These are phyloP conservation scores for Pleurotus ostreatus DNA, from an alignment of 768 basidiomycete species.

Conservation along the genomic window DNA sequence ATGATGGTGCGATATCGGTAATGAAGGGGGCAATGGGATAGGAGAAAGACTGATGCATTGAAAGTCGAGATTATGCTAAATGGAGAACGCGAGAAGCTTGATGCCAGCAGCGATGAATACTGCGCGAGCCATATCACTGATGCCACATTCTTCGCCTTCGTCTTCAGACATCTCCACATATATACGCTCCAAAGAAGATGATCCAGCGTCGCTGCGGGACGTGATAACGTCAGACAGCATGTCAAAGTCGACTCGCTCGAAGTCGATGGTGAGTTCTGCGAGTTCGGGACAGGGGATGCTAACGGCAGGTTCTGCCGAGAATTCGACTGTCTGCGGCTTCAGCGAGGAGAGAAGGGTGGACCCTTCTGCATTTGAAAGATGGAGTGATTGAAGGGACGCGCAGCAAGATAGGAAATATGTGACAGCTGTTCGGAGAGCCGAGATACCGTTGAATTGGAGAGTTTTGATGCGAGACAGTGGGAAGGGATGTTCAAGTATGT, in stretches of 20 bases:
- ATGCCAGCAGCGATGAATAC: conserved; percentile 3
- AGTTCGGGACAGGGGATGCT: conserved; percentile 4
- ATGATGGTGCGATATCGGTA: too few relatives aligned
- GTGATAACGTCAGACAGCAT: background rate
- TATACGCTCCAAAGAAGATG: background rate
- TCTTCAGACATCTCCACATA: conserved; percentile 3
- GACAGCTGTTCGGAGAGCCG: conserved; percentile 16
- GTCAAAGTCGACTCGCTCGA: background rate
- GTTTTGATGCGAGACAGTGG: conserved; percentile 21
- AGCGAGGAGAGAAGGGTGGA: conserved; percentile 17
- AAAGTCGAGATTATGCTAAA: background rate
- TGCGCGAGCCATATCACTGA: conserved; percentile 7
- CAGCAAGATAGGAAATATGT: conserved; percentile 23
- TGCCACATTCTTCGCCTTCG: background rate
- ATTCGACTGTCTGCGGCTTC: background rate
- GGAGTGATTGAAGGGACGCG: conserved; percentile 20
- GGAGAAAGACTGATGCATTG: background rate
- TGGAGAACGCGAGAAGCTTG: conserved; percentile 6
- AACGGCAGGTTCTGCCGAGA: background rate
- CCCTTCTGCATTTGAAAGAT: conserved; percentile 18
- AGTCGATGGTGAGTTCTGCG: background rate
- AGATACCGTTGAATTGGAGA: conserved; percentile 27
- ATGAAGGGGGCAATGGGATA: too few relatives aligned
- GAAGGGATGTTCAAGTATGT: conserved; percentile 11
- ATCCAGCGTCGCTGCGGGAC: background rate